Evolutionary conservation across 2,329 filamentous ascomycete genomes (phyloP), one percentile per base, ranked within the genome.

Genomic region (Amesomyces nigricolor): DNA sequence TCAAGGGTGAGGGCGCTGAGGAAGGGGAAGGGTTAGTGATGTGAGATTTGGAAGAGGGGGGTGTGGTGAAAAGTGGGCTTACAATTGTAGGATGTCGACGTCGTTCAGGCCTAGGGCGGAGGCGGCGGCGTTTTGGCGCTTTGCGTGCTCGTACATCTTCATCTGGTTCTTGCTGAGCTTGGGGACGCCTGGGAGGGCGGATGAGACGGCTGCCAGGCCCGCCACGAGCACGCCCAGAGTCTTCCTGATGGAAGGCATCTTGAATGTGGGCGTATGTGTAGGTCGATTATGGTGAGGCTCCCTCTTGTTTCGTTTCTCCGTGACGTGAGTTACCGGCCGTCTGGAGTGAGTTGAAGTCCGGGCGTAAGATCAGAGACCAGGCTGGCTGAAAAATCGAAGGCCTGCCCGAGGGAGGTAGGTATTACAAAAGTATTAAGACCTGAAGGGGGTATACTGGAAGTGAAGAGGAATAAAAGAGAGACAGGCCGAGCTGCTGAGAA

Each of bases 1-100:
- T 91, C 87, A 45, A 89, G 77, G 5, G 86, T 89, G 54, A 89
- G 74, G 59, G 86, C 86, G 66, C 83, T 86, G 60, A 29, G 16
- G 16, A 52, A 35, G 42, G 44, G 54, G 63, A 62, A 61, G 56
- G 53, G 26, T 62, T 58, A 53, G 61, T 62, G 38, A 52, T 32
- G 22, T 26, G 22, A 50, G 17, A 3, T 13, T 38, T 19, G 8
- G n/a, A 16, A 2, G 10, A 30, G 9, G 49, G 14, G 26, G 13
- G 44, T 22, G 46, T 13, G 11, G 11, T 5, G 0, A 35, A 11
- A 35, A 7, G 32, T 1, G 32, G 32, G 32, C 78, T 70, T 70
- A 81, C 79, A 83, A 83, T 68, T 83, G 78, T 44, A 82, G 70
- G 61, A 83, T 81, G 59, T 81, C 79, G 29, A 78, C 69, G 62